Evolutionary conservation across 2,329 filamentous ascomycete species (phyloP), one percentile per base, ranked within the genome.

Genomic region (Drechslera avenae): DNA sequence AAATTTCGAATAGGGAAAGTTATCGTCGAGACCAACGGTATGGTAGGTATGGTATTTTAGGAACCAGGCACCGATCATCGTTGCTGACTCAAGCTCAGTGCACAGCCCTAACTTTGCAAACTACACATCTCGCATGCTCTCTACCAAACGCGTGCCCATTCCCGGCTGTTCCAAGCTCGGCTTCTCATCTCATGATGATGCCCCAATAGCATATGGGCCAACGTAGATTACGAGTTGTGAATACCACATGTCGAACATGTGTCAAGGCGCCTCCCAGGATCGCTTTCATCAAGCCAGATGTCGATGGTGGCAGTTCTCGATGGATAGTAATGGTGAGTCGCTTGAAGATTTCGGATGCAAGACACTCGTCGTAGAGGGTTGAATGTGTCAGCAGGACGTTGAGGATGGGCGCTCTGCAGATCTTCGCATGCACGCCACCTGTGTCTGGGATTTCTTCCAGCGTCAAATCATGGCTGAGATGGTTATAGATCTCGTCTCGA

Each of bases 41-140:
- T 23, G 5, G 21, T 8, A 7, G 21, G 21, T 8, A 23, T 5
- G 6, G 6, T 23, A 23, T 23, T 23, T 23, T 23, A 23, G 21
- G 21, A 8, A 23, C 21, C 21, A 23, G 6, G 21, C 7, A 23
- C 21, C 21, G 21, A 8, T 23, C 21, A 23, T 23, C 6, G 21
- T 23, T 23, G 21, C 21, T 23, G 21, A 23, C 21, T 23, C 2
- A 4, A 23, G 21, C 21, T 8, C 21, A 23, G 21, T 5, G 9
- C 21, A 8, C 21, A 31, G 40, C 30, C 44, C 40, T 23, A 36
- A 40, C 36, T 34, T 36, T 86, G 35, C 72, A 75, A 46, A 71
- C 74, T 84, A 83, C 76, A 58, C 64, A 41, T 50, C 52, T 35
- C 64, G 68, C 50, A 69, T 69, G 65, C 66, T 57, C 51, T 58